Evolutionary conservation across 805 yeast genomes (phyloP).

Genomic region (Myxozyma neglecta): DNA sequence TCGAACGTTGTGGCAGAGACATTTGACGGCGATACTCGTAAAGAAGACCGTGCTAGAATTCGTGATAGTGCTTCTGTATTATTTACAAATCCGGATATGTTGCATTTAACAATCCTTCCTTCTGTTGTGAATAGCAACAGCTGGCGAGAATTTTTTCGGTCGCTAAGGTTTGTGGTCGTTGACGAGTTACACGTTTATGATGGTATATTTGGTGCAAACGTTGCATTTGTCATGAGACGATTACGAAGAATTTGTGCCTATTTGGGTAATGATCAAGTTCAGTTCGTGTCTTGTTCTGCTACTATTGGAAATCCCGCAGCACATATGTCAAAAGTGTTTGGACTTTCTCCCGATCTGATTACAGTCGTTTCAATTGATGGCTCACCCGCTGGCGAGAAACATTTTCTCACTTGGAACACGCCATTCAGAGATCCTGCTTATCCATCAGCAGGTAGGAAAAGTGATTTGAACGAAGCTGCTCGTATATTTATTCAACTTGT

Average conservation of each 20-base stretch:
- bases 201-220: constrained; percentile 92
- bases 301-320: constrained; percentile 72
- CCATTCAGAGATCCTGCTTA: constrained; percentile 65
- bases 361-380: constrained; percentile 75
- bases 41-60: constrained; percentile 52
- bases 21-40: constrained; percentile 90
- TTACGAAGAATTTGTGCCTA: constrained; percentile 62
- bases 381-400: constrained; percentile 79
- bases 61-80: constrained; percentile 70
- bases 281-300: constrained; percentile 90
- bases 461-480: constrained; percentile 75
- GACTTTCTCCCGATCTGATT: constrained; percentile 51
- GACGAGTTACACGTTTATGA: constrained; percentile 81
- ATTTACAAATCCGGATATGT: constrained; percentile 93
- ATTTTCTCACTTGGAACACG: constrained; percentile 80
- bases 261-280: constrained; percentile 54
- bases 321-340: constrained; percentile 76
- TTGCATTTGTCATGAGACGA: constrained; percentile 79
- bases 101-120: constrained; percentile 83
- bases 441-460: constrained; percentile 59
- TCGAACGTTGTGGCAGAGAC: constrained; percentile 58
- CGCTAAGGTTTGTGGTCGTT: constrained; percentile 71
- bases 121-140: constrained; percentile 42
- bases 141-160: constrained; percentile 70
- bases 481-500: constrained; percentile 67